A percentile compares a stretch with the other conserved stretches of the same genome.
Evolutionary conservation across 352 stramenopile genomes (phyloP).

Genomic region (Phytophthora aleatoria): DNA sequence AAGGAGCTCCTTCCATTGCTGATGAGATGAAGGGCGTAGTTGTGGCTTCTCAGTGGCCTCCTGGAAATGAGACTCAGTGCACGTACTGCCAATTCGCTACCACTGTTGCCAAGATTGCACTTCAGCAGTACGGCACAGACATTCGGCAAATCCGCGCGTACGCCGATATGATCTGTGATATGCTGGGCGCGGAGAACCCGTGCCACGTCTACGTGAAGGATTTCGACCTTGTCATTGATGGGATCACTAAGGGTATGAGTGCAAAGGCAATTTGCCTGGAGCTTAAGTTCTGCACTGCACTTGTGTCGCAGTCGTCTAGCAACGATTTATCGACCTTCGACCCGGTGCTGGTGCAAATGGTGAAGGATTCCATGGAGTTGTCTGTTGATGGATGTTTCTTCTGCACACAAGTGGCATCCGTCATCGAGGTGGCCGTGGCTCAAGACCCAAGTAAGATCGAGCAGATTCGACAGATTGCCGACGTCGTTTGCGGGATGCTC

Average conservation of each 20-base stretch:
- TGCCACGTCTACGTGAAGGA: slow-evolving; percentile 78
- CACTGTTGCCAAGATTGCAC: slow-evolving; percentile 61
- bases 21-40: slow-evolving; percentile 44
- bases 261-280: slow-evolving; percentile 62
- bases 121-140: slow-evolving; percentile 60
- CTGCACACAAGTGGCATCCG: slow-evolving; percentile 64
- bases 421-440: slow-evolving; percentile 60
- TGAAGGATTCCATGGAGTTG: slow-evolving; percentile 41
- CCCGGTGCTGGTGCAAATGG: slow-evolving; percentile 33
- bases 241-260: slow-evolving; percentile 65
- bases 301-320: background rate
- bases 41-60: slow-evolving; percentile 25
- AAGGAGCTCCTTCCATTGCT: slow-evolving; percentile 19
- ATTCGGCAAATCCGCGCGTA: slow-evolving; percentile 63
- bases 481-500: slow-evolving; percentile 65
- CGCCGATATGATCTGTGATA: slow-evolving; percentile 77
- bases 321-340: slow-evolving; percentile 32
- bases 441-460: slow-evolving; percentile 58
- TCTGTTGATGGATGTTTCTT: slow-evolving; percentile 65
- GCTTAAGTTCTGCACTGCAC: slow-evolving; percentile 59
- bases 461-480: slow-evolving; percentile 64
- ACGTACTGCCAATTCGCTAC: slow-evolving; percentile 68
- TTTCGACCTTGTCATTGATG: slow-evolving; percentile 68
- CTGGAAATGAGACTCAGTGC: slow-evolving; percentile 53
- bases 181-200: slow-evolving; percentile 60